Evolutionary conservation across 345 rosid genomes (phyloP), one percentile per base, ranked within the genome.

Genomic region (Ceriops tagal): DNA sequence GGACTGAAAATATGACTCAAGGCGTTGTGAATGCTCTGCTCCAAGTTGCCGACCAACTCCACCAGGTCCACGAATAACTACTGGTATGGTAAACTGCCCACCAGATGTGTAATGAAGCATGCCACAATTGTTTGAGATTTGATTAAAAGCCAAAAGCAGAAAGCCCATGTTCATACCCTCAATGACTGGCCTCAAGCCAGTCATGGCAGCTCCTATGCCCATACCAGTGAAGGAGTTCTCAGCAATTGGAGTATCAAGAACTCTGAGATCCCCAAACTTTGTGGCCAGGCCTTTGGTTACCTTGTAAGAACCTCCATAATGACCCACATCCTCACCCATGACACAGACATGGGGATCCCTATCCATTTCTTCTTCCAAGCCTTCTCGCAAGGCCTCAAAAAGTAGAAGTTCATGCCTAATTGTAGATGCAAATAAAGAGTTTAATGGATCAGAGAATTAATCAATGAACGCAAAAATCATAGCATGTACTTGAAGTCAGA

Each of bases 81-180:
- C 70, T 0, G 98, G 98, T 58, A 93, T 92, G 4, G 80, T 89
- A 74, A 92, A 93, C 81, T 93, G 98, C 46, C 98, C 98, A 57
- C 98, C 97, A 5, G 98, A 93, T 37, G 98, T 93, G 82, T 92
- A 93, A 72, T 93, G 98, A 56, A 93, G 96, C 98, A 93, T 93
- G 61, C 98, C 98, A 9, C 99, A 92, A 70, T 91, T 91, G 88
- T 93, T 93, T 70, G 98, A 92, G 83, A 93, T 93, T 81, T 93
- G 98, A 84, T 92, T 92, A 84, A 89, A 93, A 60, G 98, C 98
- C 7, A 93, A 80, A 70, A 93, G 98, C 69, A 91, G 96, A 75
- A 93, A 93, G 34, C 98, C 98, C 97, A 92, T 93, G 87, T 93
- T 93, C 98, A 93, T 93, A 46, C 97, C 98, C 83, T 93, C 97